phyloP scores from a whole-genome alignment of 1,284 basidiomycete species.

The Chiua sp. region DNA sequence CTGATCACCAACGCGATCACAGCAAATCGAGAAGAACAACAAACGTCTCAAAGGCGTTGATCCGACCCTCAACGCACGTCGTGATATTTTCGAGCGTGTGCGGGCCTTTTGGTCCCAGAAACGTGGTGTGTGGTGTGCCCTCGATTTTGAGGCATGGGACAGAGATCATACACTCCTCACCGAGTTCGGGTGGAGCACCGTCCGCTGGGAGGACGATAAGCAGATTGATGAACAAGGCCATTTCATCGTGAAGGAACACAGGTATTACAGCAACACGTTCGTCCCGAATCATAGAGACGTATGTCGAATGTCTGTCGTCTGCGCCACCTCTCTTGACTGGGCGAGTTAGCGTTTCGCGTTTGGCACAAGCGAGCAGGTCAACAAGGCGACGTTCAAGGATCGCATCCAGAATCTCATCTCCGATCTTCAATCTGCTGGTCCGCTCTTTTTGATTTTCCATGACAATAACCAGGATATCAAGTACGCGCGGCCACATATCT shows the following conservation, averaged over 20 bases:
- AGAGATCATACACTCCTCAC: constrained; percentile 70
- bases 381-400: constrained; percentile 55
- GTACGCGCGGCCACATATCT: constrained; percentile 40
- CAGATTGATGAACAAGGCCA: constrained; percentile 59
- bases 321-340: background rate
- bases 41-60: constrained; percentile 70
- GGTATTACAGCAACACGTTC: constrained; percentile 62
- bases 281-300: constrained; percentile 69
- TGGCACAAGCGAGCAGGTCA: constrained; percentile 61
- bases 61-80: constrained; percentile 57
- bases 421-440: constrained; percentile 50
- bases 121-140: constrained; percentile 70
- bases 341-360: constrained; percentile 63
- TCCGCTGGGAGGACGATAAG: constrained; percentile 59
- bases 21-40: constrained; percentile 81
- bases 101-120: constrained; percentile 66
- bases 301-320: constrained; percentile 19
- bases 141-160: constrained; percentile 86
- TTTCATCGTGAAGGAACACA: constrained; percentile 68
- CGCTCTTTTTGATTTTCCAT: constrained; percentile 83
- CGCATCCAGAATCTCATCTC: constrained; percentile 57
- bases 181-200: constrained; percentile 75
- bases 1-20: constrained; percentile 8
- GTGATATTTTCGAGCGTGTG: constrained; percentile 67
- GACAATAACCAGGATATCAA: constrained; percentile 76